A percentile compares a stretch with the other conserved stretches of the same genome.
phyloP scores from a whole-genome alignment of 768 basidiomycete genomes.

The Mycena sanguinolenta region DNA sequence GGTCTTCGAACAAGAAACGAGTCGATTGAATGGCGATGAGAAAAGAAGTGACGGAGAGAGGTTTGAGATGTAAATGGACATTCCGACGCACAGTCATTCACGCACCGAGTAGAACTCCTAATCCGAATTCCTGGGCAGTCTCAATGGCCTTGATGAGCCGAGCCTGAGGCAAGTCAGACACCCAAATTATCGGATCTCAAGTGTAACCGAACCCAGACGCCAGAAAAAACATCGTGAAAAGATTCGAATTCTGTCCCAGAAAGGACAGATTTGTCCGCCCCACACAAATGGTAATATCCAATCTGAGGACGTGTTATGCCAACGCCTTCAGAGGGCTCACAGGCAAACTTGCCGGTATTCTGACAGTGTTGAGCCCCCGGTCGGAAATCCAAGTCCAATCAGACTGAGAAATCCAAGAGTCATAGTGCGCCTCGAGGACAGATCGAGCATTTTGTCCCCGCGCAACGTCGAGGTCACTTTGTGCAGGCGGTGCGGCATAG shows the following conservation, averaged over 20 bases:
- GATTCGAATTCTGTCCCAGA: slow-evolving; percentile 75
- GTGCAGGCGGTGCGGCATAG: slow-evolving; percentile 63
- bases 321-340: background rate
- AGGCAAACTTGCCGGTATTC: slow-evolving; percentile 64
- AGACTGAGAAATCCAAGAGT: slow-evolving; percentile 72
- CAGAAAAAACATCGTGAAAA: slow-evolving; percentile 62
- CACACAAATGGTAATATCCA: slow-evolving; percentile 80
- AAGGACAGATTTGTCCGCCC: slow-evolving; percentile 69
- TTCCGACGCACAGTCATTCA: background rate
- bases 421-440: slow-evolving; percentile 79
- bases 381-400: slow-evolving; percentile 76
- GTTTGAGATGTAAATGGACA: background rate
- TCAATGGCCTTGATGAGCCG: slow-evolving; percentile 72
- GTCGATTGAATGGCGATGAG: background rate
- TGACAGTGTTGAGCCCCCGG: slow-evolving; percentile 71
- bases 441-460: slow-evolving; percentile 62
- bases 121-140: slow-evolving; percentile 64
- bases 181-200: background rate
- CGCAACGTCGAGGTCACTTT: slow-evolving; percentile 82
- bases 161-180: slow-evolving; percentile 16
- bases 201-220: slow-evolving; percentile 66
- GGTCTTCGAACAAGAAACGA: slow-evolving; percentile 55
- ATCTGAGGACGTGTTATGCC: slow-evolving; percentile 57
- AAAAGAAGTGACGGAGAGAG: too few species aligned
- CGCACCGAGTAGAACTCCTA: slow-evolving; percentile 82